A percentile compares a stretch with the other conserved stretches of the same genome.
phyloP scores from a whole-genome alignment of 768 basidiomycete species.

The Leucosporidium scottii region DNA sequence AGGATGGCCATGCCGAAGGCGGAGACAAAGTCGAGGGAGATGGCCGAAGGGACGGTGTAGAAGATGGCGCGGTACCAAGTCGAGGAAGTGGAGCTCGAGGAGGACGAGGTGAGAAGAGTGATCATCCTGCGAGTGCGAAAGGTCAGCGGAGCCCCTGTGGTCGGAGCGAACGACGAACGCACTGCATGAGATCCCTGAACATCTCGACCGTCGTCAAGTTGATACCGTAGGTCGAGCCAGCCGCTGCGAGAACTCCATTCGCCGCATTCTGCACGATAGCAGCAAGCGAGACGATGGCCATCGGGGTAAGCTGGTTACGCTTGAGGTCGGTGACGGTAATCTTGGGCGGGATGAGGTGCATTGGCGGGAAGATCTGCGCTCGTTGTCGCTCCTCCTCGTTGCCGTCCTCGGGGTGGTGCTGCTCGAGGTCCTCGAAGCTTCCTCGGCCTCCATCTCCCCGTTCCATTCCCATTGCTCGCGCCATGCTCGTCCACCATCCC shows the following conservation, averaged over 20 bases:
- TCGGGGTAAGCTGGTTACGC: slow-evolving; percentile 22
- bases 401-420: background rate
- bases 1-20: slow-evolving; percentile 56
- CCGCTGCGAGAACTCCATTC: slow-evolving; percentile 26
- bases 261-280: slow-evolving; percentile 9
- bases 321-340: slow-evolving; percentile 35
- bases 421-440: background rate
- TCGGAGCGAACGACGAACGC: background rate
- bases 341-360: slow-evolving; percentile 30
- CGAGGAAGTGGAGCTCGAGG: background rate
- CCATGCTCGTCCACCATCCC: background rate
- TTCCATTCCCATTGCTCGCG: background rate
- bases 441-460: background rate
- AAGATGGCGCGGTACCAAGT: slow-evolving; percentile 19
- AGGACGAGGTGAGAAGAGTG: slow-evolving; percentile 15
- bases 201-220: slow-evolving; percentile 29
- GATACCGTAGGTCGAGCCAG: slow-evolving; percentile 21
- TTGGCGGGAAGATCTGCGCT: slow-evolving; percentile 34
- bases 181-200: slow-evolving; percentile 35
- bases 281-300: slow-evolving; percentile 15
- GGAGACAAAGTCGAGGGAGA: slow-evolving; percentile 66
- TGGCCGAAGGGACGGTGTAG: slow-evolving; percentile 56
- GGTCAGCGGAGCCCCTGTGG: background rate
- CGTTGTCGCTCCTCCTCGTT: slow-evolving; percentile 13
- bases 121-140: slow-evolving; percentile 7